These are phyloP conservation scores for Exutisphaerella laricina DNA, from an alignment of 2,329 filamentous ascomycete species.

Conservation along the genomic window DNA sequence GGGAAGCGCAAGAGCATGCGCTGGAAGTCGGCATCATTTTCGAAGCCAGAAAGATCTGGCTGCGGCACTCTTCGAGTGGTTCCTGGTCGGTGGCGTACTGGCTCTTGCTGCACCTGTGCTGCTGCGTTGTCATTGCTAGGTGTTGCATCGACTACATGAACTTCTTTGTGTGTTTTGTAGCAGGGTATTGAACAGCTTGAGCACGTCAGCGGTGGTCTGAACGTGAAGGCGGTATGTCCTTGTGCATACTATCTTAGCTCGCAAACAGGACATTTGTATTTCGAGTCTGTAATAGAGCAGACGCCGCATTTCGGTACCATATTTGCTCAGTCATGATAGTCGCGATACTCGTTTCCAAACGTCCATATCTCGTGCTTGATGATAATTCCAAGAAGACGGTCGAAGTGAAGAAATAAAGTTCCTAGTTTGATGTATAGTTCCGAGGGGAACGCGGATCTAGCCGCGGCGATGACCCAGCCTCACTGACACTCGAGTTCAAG, in stretches of 20 bases:
- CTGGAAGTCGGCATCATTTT: conserved; percentile 30
- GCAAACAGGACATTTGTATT: conserved; percentile 49
- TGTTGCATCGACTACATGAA: conserved; percentile 23
- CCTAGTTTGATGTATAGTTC: too few species aligned
- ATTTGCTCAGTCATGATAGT: conserved; percentile 9
- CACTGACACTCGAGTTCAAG: too few species aligned
- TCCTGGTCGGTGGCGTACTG: conserved; percentile 18
- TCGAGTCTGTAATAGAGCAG: conserved; percentile 41
- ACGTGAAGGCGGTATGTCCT: not conserved
- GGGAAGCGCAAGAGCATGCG: conserved; percentile 33
- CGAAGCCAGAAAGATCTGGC: conserved; percentile 30
- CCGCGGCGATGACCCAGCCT: too few species aligned
- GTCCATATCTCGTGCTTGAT: too few species aligned
- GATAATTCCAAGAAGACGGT: too few species aligned
- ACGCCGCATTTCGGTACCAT: conserved; percentile 40
- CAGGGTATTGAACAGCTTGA: conserved; percentile 36
- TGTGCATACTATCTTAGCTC: conserved; percentile 40
- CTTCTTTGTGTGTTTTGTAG: conserved; percentile 35
- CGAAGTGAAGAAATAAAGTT: too few species aligned
- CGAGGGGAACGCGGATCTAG: too few species aligned
- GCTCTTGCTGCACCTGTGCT: not conserved
- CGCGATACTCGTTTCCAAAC: too few species aligned
- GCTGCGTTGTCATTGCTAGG: too few species aligned
- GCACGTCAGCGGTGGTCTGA: conserved; percentile 9
- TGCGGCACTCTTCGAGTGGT: conserved; percentile 24